Percentiles rank a stretch among this genome's conserved stretches.
phyloP scores from a whole-genome alignment of 805 yeast species.

The Barnettozyma vustinii region DNA sequence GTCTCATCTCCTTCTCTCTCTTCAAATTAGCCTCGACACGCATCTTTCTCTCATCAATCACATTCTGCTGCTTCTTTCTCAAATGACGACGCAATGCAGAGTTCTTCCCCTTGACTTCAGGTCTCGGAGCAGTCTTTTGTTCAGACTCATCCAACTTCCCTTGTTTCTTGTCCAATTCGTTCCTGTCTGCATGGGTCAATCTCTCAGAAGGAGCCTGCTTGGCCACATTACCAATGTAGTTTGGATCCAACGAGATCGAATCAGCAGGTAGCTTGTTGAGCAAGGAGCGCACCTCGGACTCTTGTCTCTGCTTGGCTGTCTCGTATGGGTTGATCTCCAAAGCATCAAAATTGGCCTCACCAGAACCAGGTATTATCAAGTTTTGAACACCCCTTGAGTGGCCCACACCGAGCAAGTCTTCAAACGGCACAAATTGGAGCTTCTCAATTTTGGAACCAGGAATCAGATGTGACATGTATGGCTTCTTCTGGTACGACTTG shows the following conservation, averaged over 20 bases:
- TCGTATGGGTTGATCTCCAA: slow-evolving; percentile 90
- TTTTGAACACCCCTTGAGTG: slow-evolving; percentile 75
- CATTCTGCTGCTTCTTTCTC: slow-evolving; percentile 80
- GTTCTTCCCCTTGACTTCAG: slow-evolving; percentile 73
- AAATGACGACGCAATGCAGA: slow-evolving; percentile 75
- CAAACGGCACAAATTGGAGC: slow-evolving; percentile 82
- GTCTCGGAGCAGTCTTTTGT: slow-evolving; percentile 40
- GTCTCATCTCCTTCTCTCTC: slow-evolving; percentile 67
- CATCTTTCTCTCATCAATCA: slow-evolving; percentile 77
- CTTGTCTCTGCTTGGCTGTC: slow-evolving; percentile 88
- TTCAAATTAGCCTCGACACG: slow-evolving; percentile 70
- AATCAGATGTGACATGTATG: slow-evolving; percentile 86
- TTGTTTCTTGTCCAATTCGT: slow-evolving; percentile 32
- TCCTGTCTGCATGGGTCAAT: slow-evolving; percentile 53
- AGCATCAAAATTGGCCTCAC: slow-evolving; percentile 97
- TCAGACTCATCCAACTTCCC: slow-evolving; percentile 34
- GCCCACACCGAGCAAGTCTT: slow-evolving; percentile 92
- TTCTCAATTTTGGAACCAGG: slow-evolving; percentile 72
- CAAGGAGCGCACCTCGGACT: slow-evolving; percentile 79
- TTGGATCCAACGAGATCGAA: slow-evolving; percentile 87
- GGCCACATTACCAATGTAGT: slow-evolving; percentile 78
- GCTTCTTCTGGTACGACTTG: slow-evolving; percentile 64
- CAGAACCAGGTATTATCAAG: slow-evolving; percentile 91
- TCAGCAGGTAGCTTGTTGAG: slow-evolving; percentile 89
- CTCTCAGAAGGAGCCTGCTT: slow-evolving; percentile 59